These are phyloP conservation scores for Marchantia polymorpha DNA, from an alignment of 225 moss, liverwort and hornwort species.

Conservation along the genomic window DNA sequence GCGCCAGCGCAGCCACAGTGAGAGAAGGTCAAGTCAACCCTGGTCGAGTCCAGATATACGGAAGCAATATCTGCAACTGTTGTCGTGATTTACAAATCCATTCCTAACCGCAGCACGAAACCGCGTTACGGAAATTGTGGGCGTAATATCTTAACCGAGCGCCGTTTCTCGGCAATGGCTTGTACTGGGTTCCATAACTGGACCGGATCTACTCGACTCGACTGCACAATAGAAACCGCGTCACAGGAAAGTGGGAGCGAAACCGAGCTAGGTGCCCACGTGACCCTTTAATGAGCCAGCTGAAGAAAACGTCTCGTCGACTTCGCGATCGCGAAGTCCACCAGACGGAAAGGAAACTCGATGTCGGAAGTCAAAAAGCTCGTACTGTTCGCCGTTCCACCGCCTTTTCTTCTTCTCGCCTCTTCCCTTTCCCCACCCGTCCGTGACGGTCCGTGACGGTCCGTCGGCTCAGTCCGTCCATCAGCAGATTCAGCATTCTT, in stretches of 20 bases:
- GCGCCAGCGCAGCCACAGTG: too few species aligned
- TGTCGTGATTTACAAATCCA: not conserved
- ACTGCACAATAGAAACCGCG: not conserved
- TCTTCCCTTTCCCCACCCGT: too few species aligned
- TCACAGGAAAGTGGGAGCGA: not conserved
- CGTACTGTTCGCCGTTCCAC: too few species aligned
- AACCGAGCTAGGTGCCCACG: not conserved
- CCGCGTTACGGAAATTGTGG: not conserved
- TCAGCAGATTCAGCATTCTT: too few species aligned
- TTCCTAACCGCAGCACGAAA: not conserved
- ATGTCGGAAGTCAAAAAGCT: too few species aligned
- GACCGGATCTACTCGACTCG: not conserved
- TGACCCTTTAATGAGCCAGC: not conserved
- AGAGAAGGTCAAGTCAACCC: not conserved
- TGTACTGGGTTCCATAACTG: not conserved
- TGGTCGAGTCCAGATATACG: not conserved
- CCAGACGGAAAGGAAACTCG: too few species aligned
- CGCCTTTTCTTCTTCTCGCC: too few species aligned
- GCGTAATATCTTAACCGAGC: not conserved
- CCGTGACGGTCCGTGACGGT: too few species aligned
- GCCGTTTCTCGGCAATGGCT: not conserved
- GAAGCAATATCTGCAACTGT: not conserved
- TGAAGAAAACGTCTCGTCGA: too few species aligned
- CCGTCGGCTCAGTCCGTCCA: too few species aligned
- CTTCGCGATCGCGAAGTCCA: too few species aligned